phyloP scores from a whole-genome alignment of 2,329 filamentous ascomycete genomes.

The Sarocladium strictum region DNA sequence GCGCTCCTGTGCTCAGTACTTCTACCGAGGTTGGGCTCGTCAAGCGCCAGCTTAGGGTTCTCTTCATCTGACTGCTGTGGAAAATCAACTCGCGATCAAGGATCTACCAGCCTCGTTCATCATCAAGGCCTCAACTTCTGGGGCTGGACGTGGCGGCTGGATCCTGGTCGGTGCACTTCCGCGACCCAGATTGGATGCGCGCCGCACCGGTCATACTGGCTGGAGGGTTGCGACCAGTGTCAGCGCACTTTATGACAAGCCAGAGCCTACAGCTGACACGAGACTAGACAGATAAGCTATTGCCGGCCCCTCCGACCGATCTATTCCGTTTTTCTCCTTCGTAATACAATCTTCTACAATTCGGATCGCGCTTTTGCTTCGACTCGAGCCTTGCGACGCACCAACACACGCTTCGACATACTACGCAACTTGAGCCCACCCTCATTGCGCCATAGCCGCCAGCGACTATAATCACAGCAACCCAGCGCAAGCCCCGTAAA shows the following conservation, averaged over 20 bases:
- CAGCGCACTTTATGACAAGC: neutral
- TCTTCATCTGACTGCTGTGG: too few species aligned
- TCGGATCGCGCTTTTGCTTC: neutral
- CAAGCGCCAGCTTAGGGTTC: neutral
- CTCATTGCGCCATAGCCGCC: neutral
- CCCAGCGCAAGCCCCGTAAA: too few species aligned
- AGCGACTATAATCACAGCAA: neutral
- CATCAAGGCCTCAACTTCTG: neutral
- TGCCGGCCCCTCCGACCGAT: neutral
- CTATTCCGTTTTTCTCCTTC: neutral
- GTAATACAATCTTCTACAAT: neutral
- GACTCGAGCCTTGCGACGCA: too few species aligned
- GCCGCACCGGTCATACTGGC: neutral
- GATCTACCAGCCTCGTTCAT: too few species aligned
- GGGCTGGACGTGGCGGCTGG: too few species aligned
- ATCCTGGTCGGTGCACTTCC: neutral
- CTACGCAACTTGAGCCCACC: neutral
- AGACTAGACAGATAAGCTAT: neutral
- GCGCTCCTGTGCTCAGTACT: too few species aligned
- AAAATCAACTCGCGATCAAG: too few species aligned
- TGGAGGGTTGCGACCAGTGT: neutral
- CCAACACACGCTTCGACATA: too few species aligned
- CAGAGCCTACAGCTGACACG: neutral
- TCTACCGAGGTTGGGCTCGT: too few species aligned
- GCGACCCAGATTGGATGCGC: conserved; percentile 3